Base-by-base conservation (phyloP, 176 grass and related monocot species). In the Bromus sterilis region DNA sequence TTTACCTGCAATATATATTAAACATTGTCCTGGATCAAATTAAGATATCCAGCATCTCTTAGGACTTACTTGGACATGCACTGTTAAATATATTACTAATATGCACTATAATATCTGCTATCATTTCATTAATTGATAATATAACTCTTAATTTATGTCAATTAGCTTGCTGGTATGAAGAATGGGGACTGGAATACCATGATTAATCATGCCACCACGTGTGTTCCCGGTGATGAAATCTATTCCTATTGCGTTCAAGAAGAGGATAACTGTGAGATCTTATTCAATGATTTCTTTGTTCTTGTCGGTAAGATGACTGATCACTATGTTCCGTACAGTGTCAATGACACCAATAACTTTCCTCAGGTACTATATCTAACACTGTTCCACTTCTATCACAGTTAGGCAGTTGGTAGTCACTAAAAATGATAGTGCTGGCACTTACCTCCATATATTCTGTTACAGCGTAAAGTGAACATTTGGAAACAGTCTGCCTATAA, bases 261-360 rank as follows among this genome's bases (percentile, higher is more conserved):
- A 15, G 40, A 34, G 28, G 3, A 24, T 48, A 79, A 79, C 24
- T 1, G 0, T 65, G 18, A 65, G 11, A 29, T 79, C 20, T 79
- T 76, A 36, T 77, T 79, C 41, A 79, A 79, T 49, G 77, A 79
- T 66, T 79, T 79, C 28, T 79, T 34, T 66, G 41, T 13, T 79
- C 29, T 66, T 24, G 10, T 35, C 0, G 77, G 59, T 25, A 43
- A 65, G 41, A 49, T 5, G 0, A 30, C 23, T 14, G 21, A 13
- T 79, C 41, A 4, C 20, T 79, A 78, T 24, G 5, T 63, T 48
- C 40, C 76, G 4, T 51, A 74, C 46, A 6, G 39, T 2, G 14
- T 37, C 74, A 39, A 3, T 9, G 31, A 79, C 5, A 18, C 35
- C 33, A 0, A 79, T 24, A 11, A 35, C 20, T 32, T 65, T 5